Conservation (phyloP, 2,329 filamentous ascomycete species). For the Cercospora nicotianae region DNA sequence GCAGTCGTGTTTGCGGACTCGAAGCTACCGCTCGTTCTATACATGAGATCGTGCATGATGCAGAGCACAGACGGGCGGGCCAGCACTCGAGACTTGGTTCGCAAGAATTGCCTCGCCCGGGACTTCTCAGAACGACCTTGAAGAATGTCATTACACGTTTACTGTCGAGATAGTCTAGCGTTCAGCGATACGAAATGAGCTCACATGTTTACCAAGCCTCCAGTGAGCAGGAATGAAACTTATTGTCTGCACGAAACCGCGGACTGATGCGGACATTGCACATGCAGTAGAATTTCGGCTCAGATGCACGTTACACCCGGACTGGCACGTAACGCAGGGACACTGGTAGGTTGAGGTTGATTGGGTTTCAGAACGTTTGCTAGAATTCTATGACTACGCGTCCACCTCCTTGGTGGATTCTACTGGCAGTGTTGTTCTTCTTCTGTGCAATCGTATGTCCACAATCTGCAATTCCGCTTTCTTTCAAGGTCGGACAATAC, state of each 20-base stretch:
- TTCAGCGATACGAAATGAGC: constrained; percentile 1
- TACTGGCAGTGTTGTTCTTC: background rate
- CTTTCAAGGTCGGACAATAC: background rate
- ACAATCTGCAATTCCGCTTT: background rate
- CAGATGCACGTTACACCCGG: background rate
- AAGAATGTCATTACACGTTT: background rate
- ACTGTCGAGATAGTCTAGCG: constrained; percentile 1
- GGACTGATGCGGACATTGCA: background rate
- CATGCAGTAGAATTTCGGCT: background rate
- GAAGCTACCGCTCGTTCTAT: background rate
- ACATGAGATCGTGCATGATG: background rate
- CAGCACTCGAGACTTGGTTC: background rate
- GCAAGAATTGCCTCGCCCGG: background rate
- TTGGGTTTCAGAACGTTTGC: constrained; percentile 8
- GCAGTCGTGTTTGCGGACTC: background rate
- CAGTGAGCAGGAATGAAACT: too few relatives aligned
- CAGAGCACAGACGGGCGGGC: background rate
- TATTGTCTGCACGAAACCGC: too few relatives aligned
- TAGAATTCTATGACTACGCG: background rate
- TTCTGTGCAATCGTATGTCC: background rate
- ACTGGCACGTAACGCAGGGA: background rate
- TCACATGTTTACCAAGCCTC: background rate
- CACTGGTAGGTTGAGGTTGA: background rate
- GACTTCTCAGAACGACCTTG: background rate
- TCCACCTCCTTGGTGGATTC: background rate